Base-by-base conservation (phyloP, 2,329 filamentous ascomycete genomes). In the Paecilomyces sp. region DNA sequence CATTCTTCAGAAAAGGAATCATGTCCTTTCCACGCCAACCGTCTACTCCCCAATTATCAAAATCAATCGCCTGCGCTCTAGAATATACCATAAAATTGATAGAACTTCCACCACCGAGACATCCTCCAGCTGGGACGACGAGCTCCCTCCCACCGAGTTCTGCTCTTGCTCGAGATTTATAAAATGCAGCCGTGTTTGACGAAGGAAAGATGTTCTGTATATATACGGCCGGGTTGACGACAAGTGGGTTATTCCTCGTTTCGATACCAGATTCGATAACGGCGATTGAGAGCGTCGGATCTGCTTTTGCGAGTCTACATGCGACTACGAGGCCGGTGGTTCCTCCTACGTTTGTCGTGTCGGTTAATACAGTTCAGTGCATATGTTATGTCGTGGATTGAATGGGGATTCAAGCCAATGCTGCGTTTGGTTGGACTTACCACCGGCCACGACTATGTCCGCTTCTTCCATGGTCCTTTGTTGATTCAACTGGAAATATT, bases 91-190 rank as follows among this genome's bases (percentile, higher is more conserved):
- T 82, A 62, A 82, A 83, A 63, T 87, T 86, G 55, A 87, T 77
- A 0, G 82, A 82, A 15, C 80, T 83, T 6, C 85, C 85, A 6
- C 87, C 88, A 18, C 88, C 88, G 0, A 90, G 77, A 0, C 84
- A 80, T 25, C 80, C 78, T 57, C 77, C 78, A 12, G 67, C 73
- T 11, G 76, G 75, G 6, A 80, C 75, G 24, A 79, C 73, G 2
- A 72, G 58, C 33, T 60, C 61, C 30, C 68, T 60, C 15, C 63
- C 66, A 33, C 58, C 65, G 13, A 72, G 59, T 28, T 69, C 62
- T 9, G 77, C 69, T 0, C 77, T 76, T 31, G 77, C 67, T 50
- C 79, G 80, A 2, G 75, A 75, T 62, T 82, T 75, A 67, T 84
- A 84, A 67, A 85, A 84, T 25, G 81, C 68, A 8, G 80, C 77